Evolutionary conservation across 1,284 basidiomycete genomes (phyloP).

Genomic region (Ustilago sp.): DNA sequence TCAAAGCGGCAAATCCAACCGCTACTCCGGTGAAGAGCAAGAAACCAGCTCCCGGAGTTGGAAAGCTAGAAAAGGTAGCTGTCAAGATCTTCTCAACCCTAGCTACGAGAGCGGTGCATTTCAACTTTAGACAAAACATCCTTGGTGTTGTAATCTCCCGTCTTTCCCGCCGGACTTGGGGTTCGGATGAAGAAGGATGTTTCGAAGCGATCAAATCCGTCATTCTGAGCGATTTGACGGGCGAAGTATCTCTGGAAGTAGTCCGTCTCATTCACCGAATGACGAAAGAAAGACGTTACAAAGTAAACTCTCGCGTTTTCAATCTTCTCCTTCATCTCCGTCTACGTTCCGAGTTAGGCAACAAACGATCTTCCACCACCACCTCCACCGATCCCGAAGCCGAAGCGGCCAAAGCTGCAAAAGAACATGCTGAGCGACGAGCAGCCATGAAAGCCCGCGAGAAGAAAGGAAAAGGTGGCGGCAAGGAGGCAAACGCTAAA

Average conservation of each 20-base stretch:
- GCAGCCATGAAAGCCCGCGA: slow-evolving; percentile 62
- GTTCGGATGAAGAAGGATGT: slow-evolving; percentile 82
- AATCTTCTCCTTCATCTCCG: slow-evolving; percentile 87
- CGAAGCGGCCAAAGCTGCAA: slow-evolving; percentile 74
- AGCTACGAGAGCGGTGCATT: slow-evolving; percentile 85
- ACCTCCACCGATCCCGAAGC: slow-evolving; percentile 71
- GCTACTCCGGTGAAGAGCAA: neutral
- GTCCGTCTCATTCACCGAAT: slow-evolving; percentile 93
- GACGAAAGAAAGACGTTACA: slow-evolving; percentile 92
- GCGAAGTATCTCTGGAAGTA: slow-evolving; percentile 84
- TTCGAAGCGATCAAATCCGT: slow-evolving; percentile 82
- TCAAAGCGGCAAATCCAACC: slow-evolving; percentile 72
- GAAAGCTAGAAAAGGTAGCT: slow-evolving; percentile 68
- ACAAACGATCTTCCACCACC: slow-evolving; percentile 78
- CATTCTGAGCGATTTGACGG: slow-evolving; percentile 83
- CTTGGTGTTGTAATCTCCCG: slow-evolving; percentile 87
- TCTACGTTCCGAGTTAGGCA: slow-evolving; percentile 85
- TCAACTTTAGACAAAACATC: slow-evolving; percentile 95
- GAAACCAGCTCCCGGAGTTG: slow-evolving; percentile 64
- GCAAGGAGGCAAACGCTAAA: slow-evolving; percentile 43
- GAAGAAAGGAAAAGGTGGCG: slow-evolving; percentile 69
- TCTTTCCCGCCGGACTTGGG: slow-evolving; percentile 75
- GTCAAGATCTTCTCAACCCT: slow-evolving; percentile 89
- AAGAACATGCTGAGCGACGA: slow-evolving; percentile 58
- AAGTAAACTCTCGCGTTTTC: slow-evolving; percentile 88